phyloP scores from a whole-genome alignment of 805 yeast species.

The Alloascoidea hylecoeti region DNA sequence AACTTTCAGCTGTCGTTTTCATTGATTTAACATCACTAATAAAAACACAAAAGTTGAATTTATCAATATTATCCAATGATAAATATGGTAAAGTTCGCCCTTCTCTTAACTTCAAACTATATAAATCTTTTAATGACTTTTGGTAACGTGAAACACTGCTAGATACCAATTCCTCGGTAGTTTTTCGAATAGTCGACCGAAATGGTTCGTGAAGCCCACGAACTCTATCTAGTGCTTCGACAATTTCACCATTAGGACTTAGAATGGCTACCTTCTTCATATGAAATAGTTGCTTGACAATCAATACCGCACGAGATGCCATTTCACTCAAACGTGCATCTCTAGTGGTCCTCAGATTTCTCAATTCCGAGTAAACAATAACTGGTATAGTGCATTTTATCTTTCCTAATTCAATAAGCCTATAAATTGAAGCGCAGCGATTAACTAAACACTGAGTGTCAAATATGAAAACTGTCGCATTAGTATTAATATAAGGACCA shows the following conservation, averaged over 20 bases:
- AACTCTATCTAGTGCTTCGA: neutral
- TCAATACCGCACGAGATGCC: slow-evolving; percentile 68
- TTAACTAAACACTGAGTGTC: slow-evolving; percentile 76
- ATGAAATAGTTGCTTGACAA: slow-evolving; percentile 48
- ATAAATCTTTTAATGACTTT: too few relatives aligned
- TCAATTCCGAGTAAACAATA: slow-evolving; percentile 64
- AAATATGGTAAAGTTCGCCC: too few relatives aligned
- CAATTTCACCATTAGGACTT: slow-evolving; percentile 40
- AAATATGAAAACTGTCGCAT: slow-evolving; percentile 42
- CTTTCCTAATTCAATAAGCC: slow-evolving; percentile 46
- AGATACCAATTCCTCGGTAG: too few relatives aligned
- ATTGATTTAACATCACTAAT: too few relatives aligned
- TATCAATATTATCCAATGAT: too few relatives aligned
- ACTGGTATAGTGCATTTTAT: slow-evolving; percentile 53
- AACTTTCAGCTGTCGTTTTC: too few relatives aligned
- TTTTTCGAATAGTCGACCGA: too few relatives aligned
- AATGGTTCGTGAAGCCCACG: neutral
- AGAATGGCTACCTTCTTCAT: slow-evolving; percentile 43
- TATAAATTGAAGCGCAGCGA: slow-evolving; percentile 65
- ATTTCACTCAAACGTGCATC: slow-evolving; percentile 69
- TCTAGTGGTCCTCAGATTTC: slow-evolving; percentile 55
- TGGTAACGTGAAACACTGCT: too few relatives aligned
- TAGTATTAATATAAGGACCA: slow-evolving; percentile 42
- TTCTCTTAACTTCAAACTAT: too few relatives aligned
- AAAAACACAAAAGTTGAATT: too few relatives aligned